Evolutionary conservation across 352 stramenopile species (phyloP).

Genomic region (Blastocystis sp.): DNA sequence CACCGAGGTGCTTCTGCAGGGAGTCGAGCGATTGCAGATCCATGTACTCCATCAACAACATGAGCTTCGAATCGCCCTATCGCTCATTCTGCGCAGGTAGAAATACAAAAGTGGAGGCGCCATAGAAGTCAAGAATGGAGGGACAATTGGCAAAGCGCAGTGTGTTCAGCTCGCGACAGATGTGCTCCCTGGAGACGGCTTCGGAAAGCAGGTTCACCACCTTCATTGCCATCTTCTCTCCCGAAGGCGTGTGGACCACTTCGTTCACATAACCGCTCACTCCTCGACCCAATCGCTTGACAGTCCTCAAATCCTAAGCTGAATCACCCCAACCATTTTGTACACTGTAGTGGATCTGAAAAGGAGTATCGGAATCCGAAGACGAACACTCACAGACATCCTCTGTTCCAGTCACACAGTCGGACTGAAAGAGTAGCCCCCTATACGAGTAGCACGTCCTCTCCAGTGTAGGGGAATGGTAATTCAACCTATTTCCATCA

Average conservation of each 20-base stretch:
- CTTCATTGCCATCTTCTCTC: constrained; percentile 41
- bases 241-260: constrained; percentile 6
- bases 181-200: background rate
- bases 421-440: no score
- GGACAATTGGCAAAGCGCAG: constrained; percentile 32
- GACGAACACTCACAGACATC: background rate
- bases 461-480: no score
- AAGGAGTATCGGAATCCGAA: background rate
- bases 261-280: constrained; percentile 28
- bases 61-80: background rate
- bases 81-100: no score
- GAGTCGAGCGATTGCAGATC: constrained; percentile 43
- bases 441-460: no score
- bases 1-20: constrained; percentile 3
- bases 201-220: background rate
- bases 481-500: no score
- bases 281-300: constrained; percentile 11
- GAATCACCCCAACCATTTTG: background rate
- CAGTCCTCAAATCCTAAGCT: constrained; percentile 8
- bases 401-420: background rate
- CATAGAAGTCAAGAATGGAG: constrained; percentile 55
- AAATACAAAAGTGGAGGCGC: constrained; percentile 29
- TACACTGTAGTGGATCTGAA: constrained; percentile 27
- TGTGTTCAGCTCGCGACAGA: constrained; percentile 55
- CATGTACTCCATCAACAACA: constrained; percentile 56